Evolutionary conservation across 768 basidiomycete species (phyloP).

Genomic region (Candolleomyces aberdarensis): DNA sequence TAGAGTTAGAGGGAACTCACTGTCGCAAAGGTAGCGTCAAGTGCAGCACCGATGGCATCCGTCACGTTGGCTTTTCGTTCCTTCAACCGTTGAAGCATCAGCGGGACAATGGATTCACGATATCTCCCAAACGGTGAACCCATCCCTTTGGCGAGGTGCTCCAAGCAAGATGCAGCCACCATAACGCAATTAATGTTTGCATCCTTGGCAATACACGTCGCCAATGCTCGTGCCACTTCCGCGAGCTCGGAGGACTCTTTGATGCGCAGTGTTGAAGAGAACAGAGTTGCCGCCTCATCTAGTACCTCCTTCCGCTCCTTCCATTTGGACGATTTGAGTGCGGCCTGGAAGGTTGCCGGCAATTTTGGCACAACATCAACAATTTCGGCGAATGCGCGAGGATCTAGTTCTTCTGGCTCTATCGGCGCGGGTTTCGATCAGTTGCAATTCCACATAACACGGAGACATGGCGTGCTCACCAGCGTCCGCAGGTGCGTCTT

Average conservation of each 20-base stretch:
- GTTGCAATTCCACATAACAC: background rate
- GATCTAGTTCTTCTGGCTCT: constrained; percentile 65
- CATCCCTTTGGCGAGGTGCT: constrained; percentile 82
- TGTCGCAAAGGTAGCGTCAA: constrained; percentile 85
- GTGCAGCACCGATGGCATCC: constrained; percentile 80
- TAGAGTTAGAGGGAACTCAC: constrained; percentile 42
- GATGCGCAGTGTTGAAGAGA: constrained; percentile 71
- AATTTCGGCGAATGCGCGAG: constrained; percentile 75
- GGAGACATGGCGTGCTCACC: constrained; percentile 10
- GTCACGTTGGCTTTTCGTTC: constrained; percentile 91
- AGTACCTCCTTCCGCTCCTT: constrained; percentile 93
- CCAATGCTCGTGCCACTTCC: constrained; percentile 74
- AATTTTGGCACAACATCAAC: constrained; percentile 76
- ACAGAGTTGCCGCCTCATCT: constrained; percentile 72
- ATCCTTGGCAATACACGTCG: constrained; percentile 79
- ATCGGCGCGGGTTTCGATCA: constrained; percentile 6
- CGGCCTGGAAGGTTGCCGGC: constrained; percentile 68
- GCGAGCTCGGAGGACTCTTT: constrained; percentile 76
- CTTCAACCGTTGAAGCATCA: constrained; percentile 86
- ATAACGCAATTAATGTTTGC: constrained; percentile 96
- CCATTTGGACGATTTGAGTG: constrained; percentile 92
- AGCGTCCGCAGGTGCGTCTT: constrained; percentile 47
- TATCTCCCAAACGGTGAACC: constrained; percentile 71
- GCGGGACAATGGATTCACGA: constrained; percentile 66
- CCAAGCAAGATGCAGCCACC: constrained; percentile 79